phyloP scores from a whole-genome alignment of 176 grass and related monocot species.

The Chrysopogon serrulatus region DNA sequence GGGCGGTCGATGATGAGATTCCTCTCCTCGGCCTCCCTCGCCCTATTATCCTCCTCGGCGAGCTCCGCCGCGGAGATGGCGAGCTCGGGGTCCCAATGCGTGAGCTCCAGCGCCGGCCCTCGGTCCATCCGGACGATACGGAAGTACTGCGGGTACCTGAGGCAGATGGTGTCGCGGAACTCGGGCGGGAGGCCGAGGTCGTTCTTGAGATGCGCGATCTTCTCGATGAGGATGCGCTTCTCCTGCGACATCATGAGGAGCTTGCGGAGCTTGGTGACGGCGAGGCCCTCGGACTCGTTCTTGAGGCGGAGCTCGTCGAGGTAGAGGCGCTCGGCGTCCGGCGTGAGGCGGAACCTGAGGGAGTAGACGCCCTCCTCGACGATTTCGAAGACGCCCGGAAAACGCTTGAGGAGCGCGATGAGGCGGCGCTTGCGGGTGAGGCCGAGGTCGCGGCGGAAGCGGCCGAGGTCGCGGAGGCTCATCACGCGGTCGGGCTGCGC shows the following conservation, averaged over 20 bases:
- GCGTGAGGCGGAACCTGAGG: constrained; percentile 70
- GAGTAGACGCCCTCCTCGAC: constrained; percentile 95
- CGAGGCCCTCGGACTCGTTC: constrained; percentile 79
- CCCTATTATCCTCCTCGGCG: constrained; percentile 66
- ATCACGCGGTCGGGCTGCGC: constrained; percentile 73
- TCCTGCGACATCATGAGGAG: constrained; percentile 91
- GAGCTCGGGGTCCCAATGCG: constrained; percentile 80
- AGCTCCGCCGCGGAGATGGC: constrained; percentile 75
- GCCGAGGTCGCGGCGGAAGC: constrained; percentile 82
- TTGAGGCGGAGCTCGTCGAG: constrained; percentile 71
- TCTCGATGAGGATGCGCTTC: constrained; percentile 66
- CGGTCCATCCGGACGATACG: constrained; percentile 66
- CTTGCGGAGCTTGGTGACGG: constrained; percentile 77
- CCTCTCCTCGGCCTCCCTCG: constrained; percentile 60
- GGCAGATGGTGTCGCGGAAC: constrained; percentile 72
- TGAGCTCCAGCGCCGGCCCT: constrained; percentile 84
- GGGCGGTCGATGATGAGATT: constrained; percentile 86
- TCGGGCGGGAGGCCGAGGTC: constrained; percentile 83
- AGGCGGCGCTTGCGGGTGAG: constrained; percentile 93
- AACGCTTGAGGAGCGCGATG: constrained; percentile 78
- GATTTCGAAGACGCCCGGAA: constrained; percentile 83
- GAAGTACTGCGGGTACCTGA: constrained; percentile 89
- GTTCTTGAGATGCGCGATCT: constrained; percentile 80
- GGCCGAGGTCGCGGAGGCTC: constrained; percentile 83
- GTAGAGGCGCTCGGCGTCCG: constrained; percentile 78